Evolutionary conservation across 768 basidiomycete genomes (phyloP).

Genomic region (Boletus barrowsii): DNA sequence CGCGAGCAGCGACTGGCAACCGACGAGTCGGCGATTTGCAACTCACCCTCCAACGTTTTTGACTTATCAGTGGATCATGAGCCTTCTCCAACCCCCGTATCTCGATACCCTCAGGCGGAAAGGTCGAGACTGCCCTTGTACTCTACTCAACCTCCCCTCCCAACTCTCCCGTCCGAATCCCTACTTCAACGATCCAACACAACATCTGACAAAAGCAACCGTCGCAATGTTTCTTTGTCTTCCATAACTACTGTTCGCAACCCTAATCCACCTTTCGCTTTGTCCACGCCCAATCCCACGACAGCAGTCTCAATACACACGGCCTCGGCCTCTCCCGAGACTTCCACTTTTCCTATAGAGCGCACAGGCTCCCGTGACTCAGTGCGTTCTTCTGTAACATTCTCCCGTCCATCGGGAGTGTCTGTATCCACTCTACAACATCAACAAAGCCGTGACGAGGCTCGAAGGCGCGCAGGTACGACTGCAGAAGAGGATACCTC

Average conservation of each 20-base stretch:
- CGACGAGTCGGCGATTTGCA: slow-evolving; percentile 14
- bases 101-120: slow-evolving; percentile 36
- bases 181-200: slow-evolving; percentile 26
- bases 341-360: slow-evolving; percentile 31
- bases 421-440: slow-evolving; percentile 56
- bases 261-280: slow-evolving; percentile 40
- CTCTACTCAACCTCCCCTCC: slow-evolving; percentile 56
- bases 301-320: slow-evolving; percentile 68
- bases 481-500: slow-evolving; percentile 24
- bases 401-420: slow-evolving; percentile 59
- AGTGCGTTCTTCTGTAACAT: slow-evolving; percentile 50
- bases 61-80: slow-evolving; percentile 37
- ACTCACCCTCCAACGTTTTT: slow-evolving; percentile 23
- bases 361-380: slow-evolving; percentile 50
- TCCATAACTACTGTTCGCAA: slow-evolving; percentile 47
- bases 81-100: slow-evolving; percentile 45
- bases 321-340: slow-evolving; percentile 46
- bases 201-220: slow-evolving; percentile 25
- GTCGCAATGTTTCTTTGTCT: slow-evolving; percentile 43
- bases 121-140: slow-evolving; percentile 45
- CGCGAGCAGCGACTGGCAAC: slow-evolving; percentile 38
- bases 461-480: slow-evolving; percentile 33
- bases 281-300: slow-evolving; percentile 56
- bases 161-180: slow-evolving; percentile 59
- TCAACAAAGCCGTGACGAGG: slow-evolving; percentile 42